Conservation (phyloP, 306 rosid genomes). For the Dryas alaskensis region DNA sequence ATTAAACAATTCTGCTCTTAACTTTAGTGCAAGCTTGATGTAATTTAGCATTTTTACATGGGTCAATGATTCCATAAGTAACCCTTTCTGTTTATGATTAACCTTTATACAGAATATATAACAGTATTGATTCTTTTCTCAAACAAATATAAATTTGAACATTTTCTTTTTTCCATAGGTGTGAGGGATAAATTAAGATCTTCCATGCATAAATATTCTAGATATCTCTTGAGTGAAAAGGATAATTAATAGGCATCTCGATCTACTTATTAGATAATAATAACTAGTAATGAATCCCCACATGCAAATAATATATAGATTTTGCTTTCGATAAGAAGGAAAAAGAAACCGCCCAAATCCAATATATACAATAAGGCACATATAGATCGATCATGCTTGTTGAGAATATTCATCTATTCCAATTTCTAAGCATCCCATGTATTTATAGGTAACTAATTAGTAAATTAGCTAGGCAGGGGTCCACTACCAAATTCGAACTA, state of each 20-base stretch:
- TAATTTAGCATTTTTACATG: neutral
- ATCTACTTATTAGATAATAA: neutral
- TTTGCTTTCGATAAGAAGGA: constrained; percentile 13
- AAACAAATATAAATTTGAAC: too few species aligned
- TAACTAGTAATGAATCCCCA: neutral
- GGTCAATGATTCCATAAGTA: too few species aligned
- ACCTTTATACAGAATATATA: too few species aligned
- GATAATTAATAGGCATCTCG: too few species aligned
- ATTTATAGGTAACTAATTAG: neutral
- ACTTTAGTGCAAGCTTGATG: neutral
- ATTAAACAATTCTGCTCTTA: neutral
- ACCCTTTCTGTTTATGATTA: too few species aligned
- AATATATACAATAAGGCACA: neutral
- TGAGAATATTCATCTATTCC: constrained; percentile 13
- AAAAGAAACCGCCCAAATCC: constrained; percentile 33
- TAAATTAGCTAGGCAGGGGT: neutral
- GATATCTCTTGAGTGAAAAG: neutral
- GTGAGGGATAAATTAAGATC: too few species aligned
- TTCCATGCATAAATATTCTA: neutral
- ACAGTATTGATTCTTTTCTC: too few species aligned
- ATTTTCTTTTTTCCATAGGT: too few species aligned
- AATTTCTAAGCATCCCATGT: neutral
- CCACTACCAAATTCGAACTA: neutral
- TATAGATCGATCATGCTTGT: neutral
- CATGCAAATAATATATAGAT: neutral